Conservation (phyloP, 2,329 filamentous ascomycete genomes). For the Lachnum nothofagi region DNA sequence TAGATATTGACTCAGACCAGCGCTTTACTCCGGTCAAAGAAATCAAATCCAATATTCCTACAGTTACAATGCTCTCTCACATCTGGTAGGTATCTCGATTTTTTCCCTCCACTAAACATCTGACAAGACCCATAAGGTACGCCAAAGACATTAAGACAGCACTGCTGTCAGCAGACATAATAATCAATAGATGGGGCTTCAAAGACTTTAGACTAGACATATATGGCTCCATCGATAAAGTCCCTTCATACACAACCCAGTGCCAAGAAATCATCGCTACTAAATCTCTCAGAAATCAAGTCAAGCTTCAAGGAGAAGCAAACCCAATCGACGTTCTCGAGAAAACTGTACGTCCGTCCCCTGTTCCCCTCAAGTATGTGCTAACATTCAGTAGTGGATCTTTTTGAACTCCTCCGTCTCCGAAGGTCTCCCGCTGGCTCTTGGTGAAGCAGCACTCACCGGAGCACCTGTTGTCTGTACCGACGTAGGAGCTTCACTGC, state of each 20-base stretch:
- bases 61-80: constrained; percentile 62
- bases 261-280: constrained; percentile 40
- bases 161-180: constrained; percentile 58
- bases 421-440: constrained; percentile 51
- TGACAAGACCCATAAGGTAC: constrained; percentile 33
- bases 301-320: constrained; percentile 39
- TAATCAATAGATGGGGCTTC: constrained; percentile 62
- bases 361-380: background rate
- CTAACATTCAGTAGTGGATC: constrained; percentile 37
- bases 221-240: constrained; percentile 59
- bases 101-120: background rate
- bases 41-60: constrained; percentile 53
- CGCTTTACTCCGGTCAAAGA: constrained; percentile 56
- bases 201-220: constrained; percentile 58
- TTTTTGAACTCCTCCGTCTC: constrained; percentile 54
- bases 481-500: constrained; percentile 50
- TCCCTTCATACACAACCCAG: constrained; percentile 57
- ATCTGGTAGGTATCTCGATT: constrained; percentile 37
- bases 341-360: constrained; percentile 7
- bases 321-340: constrained; percentile 38
- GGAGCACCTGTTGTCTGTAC: constrained; percentile 53
- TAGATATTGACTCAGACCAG: background rate
- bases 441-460: constrained; percentile 53
- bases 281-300: constrained; percentile 26
- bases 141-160: constrained; percentile 60